These are phyloP conservation scores for Tolypocladium tundrense DNA, from an alignment of 2,329 filamentous ascomycete genomes.

Conservation along the genomic window DNA sequence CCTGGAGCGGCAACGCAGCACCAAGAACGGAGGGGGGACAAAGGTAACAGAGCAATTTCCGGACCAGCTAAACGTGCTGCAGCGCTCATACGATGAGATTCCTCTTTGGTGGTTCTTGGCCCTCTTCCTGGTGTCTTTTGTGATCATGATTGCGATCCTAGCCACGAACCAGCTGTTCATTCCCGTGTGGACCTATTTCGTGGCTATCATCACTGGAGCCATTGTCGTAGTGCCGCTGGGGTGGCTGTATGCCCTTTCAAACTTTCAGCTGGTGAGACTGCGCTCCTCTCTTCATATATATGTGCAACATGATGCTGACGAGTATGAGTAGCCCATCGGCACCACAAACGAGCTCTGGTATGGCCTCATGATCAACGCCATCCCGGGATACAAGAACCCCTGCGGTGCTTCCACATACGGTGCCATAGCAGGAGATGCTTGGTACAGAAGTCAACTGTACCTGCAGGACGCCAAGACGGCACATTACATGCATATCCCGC, in stretches of 20 bases:
- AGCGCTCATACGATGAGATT: conserved; percentile 46
- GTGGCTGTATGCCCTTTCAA: conserved; percentile 50
- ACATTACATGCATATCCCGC: conserved; percentile 53
- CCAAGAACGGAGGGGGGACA: conserved; percentile 10
- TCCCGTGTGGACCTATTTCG: conserved; percentile 49
- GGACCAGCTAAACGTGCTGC: conserved; percentile 49
- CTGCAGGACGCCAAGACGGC: conserved; percentile 56
- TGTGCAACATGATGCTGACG: neutral
- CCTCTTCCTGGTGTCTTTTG: conserved; percentile 36
- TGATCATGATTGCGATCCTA: conserved; percentile 40
- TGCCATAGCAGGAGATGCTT: conserved; percentile 49
- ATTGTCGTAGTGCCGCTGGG: conserved; percentile 46
- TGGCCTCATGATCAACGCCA: conserved; percentile 46
- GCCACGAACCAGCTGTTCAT: conserved; percentile 44
- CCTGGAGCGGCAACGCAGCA: conserved; percentile 19
- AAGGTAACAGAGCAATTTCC: conserved; percentile 44
- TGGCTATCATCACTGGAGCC: conserved; percentile 44
- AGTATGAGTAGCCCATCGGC: conserved; percentile 30
- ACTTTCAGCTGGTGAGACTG: conserved; percentile 27
- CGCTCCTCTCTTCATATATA: neutral
- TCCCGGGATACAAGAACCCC: conserved; percentile 42
- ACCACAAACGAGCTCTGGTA: conserved; percentile 51
- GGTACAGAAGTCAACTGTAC: conserved; percentile 48
- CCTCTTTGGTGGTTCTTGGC: conserved; percentile 47
- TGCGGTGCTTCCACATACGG: conserved; percentile 48